These are phyloP conservation scores for Fusarium sp. DNA, from an alignment of 2,329 filamentous ascomycete species.

Conservation along the genomic window DNA sequence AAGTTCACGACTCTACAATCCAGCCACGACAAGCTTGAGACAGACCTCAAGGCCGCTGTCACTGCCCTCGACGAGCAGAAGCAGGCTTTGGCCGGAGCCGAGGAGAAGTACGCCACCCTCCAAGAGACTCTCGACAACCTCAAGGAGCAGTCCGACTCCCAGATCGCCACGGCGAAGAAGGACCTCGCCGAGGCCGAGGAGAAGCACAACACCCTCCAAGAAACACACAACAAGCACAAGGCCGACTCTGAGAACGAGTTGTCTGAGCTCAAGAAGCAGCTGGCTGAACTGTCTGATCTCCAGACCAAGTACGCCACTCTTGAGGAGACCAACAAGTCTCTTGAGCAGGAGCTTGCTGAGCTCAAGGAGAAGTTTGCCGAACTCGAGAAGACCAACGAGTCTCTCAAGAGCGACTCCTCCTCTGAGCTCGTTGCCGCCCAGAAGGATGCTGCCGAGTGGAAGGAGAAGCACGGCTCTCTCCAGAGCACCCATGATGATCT, in stretches of 20 bases:
- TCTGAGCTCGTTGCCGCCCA: slow-evolving; percentile 48
- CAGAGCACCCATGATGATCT: slow-evolving; percentile 40
- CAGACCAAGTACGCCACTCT: slow-evolving; percentile 49
- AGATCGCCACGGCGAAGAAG: slow-evolving; percentile 41
- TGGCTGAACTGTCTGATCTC: slow-evolving; percentile 48
- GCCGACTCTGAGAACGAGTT: slow-evolving; percentile 45
- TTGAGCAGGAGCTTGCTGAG: slow-evolving; percentile 41
- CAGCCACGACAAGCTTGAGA: slow-evolving; percentile 45
- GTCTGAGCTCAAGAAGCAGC: slow-evolving; percentile 46
- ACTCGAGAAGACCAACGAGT: slow-evolving; percentile 43
- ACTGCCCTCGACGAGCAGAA: slow-evolving; percentile 47
- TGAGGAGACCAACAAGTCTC: slow-evolving; percentile 44
- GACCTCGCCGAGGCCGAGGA: slow-evolving; percentile 43
- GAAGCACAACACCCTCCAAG: slow-evolving; percentile 42
- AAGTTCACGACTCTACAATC: slow-evolving; percentile 44
- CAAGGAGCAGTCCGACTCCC: slow-evolving; percentile 43
- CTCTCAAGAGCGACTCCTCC: slow-evolving; percentile 48
- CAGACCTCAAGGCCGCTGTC: slow-evolving; percentile 44
- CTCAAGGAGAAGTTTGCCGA: slow-evolving; percentile 48
- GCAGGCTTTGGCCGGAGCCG: slow-evolving; percentile 42
- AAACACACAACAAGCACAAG: slow-evolving; percentile 48
- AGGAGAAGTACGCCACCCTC: slow-evolving; percentile 45
- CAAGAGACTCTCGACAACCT: slow-evolving; percentile 45
- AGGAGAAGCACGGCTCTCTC: slow-evolving; percentile 45
- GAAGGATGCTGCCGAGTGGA: slow-evolving; percentile 46